These are phyloP conservation scores for Prunus salicina DNA, from an alignment of 306 rosid species.

Conservation along the genomic window DNA sequence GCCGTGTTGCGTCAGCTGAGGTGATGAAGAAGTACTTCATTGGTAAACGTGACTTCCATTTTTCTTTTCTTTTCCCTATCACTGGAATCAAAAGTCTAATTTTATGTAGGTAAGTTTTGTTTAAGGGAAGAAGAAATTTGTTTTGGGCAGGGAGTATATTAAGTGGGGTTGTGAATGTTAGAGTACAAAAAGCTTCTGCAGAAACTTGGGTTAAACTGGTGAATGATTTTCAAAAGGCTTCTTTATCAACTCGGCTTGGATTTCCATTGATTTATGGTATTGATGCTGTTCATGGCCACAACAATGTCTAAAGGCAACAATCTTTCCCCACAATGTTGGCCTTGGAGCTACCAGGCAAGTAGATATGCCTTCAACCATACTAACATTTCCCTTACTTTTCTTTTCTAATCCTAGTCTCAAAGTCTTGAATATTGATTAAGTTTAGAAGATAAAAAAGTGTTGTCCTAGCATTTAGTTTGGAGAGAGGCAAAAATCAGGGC, in stretches of 20 bases:
- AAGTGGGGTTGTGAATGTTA: slow-evolving; percentile 37
- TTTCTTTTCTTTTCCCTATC: no score
- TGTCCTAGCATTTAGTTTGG: no score
- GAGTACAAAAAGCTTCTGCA: slow-evolving; percentile 26
- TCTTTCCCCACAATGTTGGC: slow-evolving; percentile 44
- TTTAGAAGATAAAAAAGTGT: no score
- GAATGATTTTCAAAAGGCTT: slow-evolving; percentile 27
- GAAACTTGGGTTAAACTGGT: slow-evolving; percentile 37
- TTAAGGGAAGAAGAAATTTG: background rate
- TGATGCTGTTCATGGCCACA: slow-evolving; percentile 45
- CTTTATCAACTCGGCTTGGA: slow-evolving; percentile 35
- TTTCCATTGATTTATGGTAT: slow-evolving; percentile 45
- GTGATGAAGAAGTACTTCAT: slow-evolving; percentile 33
- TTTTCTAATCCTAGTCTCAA: no score
- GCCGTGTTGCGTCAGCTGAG: slow-evolving; percentile 29
- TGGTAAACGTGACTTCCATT: slow-evolving; percentile 1
- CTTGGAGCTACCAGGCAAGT: slow-evolving; percentile 43
- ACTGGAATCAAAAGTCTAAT: no score
- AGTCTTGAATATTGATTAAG: no score
- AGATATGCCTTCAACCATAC: background rate
- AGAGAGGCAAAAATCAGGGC: no score
- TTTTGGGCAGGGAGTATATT: slow-evolving; percentile 35
- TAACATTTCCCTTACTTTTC: background rate
- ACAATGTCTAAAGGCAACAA: slow-evolving; percentile 35
- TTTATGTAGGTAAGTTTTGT: no score